These are phyloP conservation scores for Candida takata DNA, from an alignment of 805 yeast species.

Conservation along the genomic window DNA sequence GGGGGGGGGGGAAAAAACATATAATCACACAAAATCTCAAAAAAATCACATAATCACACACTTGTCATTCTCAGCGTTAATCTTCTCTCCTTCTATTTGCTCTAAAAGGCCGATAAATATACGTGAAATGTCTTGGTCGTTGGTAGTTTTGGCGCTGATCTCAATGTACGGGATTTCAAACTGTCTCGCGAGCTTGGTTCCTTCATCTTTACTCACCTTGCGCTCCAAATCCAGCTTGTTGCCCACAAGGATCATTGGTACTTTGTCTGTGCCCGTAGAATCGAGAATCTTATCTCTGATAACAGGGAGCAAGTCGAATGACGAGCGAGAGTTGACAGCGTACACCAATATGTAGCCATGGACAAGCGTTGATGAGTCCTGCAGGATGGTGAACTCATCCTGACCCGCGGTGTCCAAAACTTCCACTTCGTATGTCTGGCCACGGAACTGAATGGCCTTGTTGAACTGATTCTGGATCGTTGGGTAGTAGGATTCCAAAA, in stretches of 20 bases:
- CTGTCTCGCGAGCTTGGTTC: constrained; percentile 51
- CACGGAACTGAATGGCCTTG: constrained; percentile 59
- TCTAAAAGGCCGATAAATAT: constrained; percentile 56
- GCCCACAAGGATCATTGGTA: constrained; percentile 77
- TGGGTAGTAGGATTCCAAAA: constrained; percentile 84
- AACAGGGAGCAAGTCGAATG: constrained; percentile 68
- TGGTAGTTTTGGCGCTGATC: constrained; percentile 74
- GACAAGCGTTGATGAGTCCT: constrained; percentile 60
- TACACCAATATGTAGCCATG: constrained; percentile 81
- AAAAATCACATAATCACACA: constrained; percentile 38
- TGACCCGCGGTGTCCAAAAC: constrained; percentile 92
- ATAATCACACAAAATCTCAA: no score
- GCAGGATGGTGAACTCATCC: constrained; percentile 79
- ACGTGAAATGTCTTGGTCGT: constrained; percentile 61
- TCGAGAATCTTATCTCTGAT: constrained; percentile 82
- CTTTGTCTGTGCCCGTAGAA: constrained; percentile 53
- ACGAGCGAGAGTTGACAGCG: constrained; percentile 69
- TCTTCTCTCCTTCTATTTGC: constrained; percentile 57
- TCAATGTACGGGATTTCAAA: constrained; percentile 69
- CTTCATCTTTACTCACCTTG: constrained; percentile 56
- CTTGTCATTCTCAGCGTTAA: constrained; percentile 40
- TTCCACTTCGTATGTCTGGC: constrained; percentile 73
- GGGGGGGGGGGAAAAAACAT: no score
- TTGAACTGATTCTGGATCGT: constrained; percentile 83
- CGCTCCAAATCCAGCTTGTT: constrained; percentile 69